Percentiles rank a stretch among this genome's conserved stretches.
phyloP scores from a whole-genome alignment of 257 asterid species.

The Solanum bukasovii region DNA sequence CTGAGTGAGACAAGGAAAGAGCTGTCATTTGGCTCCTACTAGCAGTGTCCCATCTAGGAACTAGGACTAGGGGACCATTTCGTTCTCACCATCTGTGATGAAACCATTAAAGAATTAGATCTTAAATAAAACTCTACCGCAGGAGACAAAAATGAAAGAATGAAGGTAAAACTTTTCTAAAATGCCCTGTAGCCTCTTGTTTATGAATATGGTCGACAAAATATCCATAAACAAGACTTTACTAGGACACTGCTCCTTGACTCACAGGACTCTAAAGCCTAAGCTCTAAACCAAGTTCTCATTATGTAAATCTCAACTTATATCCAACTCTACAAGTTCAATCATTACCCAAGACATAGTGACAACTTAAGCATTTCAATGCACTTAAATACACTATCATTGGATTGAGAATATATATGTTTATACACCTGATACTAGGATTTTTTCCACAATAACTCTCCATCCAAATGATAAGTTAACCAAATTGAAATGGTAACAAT shows the following conservation, averaged over 20 bases:
- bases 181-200: background rate
- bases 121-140: background rate
- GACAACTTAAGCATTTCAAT: background rate
- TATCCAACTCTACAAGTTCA: background rate
- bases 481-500: background rate
- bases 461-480: background rate
- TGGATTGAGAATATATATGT: background rate
- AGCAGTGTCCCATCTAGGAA: background rate
- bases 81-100: too few species aligned
- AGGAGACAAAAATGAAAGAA: background rate
- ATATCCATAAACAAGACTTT: background rate
- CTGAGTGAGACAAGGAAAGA: background rate
- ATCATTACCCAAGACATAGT: background rate
- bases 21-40: background rate
- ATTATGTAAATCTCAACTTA: too few species aligned
- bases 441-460: background rate
- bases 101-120: too few species aligned
- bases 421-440: background rate
- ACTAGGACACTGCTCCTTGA: too few species aligned
- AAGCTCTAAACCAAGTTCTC: background rate
- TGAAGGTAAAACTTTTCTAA: too few species aligned
- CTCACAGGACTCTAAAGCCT: too few species aligned
- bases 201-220: background rate
- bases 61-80: too few species aligned
- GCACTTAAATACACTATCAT: background rate